Base-by-base conservation (phyloP, 768 basidiomycete genomes). In the Russula sp. region DNA sequence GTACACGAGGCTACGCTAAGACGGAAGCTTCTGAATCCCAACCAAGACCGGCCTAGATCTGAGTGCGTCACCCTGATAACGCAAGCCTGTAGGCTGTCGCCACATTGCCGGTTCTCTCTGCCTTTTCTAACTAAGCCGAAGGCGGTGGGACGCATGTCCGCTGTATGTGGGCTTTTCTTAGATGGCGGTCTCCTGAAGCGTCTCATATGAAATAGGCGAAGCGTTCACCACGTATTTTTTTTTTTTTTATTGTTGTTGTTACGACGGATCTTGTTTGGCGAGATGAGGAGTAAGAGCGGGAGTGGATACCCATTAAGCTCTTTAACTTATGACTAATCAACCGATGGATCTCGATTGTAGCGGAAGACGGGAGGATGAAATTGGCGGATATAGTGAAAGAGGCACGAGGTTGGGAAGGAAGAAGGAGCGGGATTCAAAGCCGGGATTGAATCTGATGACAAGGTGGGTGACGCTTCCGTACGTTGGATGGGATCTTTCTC, bases 371-470 rank as follows among this genome's bases (percentile, higher is more conserved):
- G 72, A 74, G 64, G 72, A 73, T 78, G 80, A 81, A 67, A 67
- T 67, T 66, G 63, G 66, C 66, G 63, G 66, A 64, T 60, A 65
- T 65, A 64, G 66, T 67, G 64, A 65, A 59, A 79, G 79, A 83
- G 82, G 83, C 81, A 83, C 81, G 81, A 81, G 83, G 81, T 75
- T 78, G 76, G 78, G 77, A 76, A 80, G 75, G 77, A 74, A 74
- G 73, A 77, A 74, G 75, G 75, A 75, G 64, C 64, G 59, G 65
- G 64, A 57, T 66, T 66, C 65, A 67, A 57, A 67, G 65, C 61
- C 61, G 66, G 66, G 62, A 68, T 68, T 62, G 65, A 67, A 69
- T 69, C 67, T 69, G 67, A 67, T 69, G 67, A 68, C 67, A 67
- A 67, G 66, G 54, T 68, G 36, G 51, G 64, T 65, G 64, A 65